Evolutionary conservation across 306 rosid genomes (phyloP).

Genomic region (Cucurbita ficifolia): DNA sequence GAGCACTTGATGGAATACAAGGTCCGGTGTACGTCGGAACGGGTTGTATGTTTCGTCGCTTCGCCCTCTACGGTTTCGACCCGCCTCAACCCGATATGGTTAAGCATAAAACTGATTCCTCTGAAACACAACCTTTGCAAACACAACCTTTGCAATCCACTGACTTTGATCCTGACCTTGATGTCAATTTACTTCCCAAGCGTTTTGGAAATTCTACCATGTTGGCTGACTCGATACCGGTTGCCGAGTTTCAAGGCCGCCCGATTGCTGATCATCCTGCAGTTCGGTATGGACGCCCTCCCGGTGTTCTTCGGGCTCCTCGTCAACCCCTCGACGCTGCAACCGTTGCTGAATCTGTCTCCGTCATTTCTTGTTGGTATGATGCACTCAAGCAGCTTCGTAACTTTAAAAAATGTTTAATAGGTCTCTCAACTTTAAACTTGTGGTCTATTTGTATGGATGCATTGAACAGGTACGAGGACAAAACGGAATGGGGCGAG

Average conservation of each 20-base stretch:
- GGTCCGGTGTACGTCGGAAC: slow-evolving; percentile 92
- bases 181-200: slow-evolving; percentile 46
- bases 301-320: slow-evolving; percentile 51
- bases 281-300: slow-evolving; percentile 55
- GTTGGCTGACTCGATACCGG: slow-evolving; percentile 46
- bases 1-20: slow-evolving; percentile 40
- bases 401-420: not conserved
- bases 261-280: slow-evolving; percentile 78
- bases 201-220: slow-evolving; percentile 74
- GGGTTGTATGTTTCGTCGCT: slow-evolving; percentile 75
- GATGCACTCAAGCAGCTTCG: not conserved
- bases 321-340: slow-evolving; percentile 72
- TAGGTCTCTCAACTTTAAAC: not conserved
- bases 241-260: slow-evolving; percentile 64
- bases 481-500: slow-evolving; percentile 44
- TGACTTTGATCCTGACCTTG: slow-evolving; percentile 63
- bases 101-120: not conserved
- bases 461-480: slow-evolving; percentile 20
- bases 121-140: slow-evolving; percentile 27
- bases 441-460: not conserved
- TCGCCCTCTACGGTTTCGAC: slow-evolving; percentile 70
- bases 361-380: slow-evolving; percentile 77
- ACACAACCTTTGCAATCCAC: slow-evolving; percentile 21
- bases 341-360: slow-evolving; percentile 69
- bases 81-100: slow-evolving; percentile 37